Conservation (phyloP, 371 early-diverging fungal genomes). For the Thermomucor indicae-seudaticae region DNA sequence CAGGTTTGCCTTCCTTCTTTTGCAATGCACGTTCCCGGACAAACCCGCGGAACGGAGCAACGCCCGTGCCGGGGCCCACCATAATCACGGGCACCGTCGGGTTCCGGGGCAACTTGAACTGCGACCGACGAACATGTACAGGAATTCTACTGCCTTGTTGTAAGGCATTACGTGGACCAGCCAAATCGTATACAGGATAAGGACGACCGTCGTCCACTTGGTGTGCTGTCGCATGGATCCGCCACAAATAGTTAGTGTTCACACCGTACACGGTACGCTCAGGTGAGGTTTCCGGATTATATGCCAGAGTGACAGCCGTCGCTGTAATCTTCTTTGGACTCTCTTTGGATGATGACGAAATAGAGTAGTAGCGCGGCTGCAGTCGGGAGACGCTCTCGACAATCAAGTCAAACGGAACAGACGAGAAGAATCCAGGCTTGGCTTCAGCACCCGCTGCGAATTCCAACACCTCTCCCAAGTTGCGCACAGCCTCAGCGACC, state of each 20-base stretch:
- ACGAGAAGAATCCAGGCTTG: slow-evolving; percentile 26
- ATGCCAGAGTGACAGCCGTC: slow-evolving; percentile 87
- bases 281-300: slow-evolving; percentile 53
- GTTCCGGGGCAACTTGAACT: slow-evolving; percentile 85
- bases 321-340: slow-evolving; percentile 69
- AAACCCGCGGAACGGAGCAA: slow-evolving; percentile 97
- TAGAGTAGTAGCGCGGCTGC: slow-evolving; percentile 92
- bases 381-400: slow-evolving; percentile 80
- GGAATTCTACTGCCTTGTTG: slow-evolving; percentile 55
- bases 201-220: slow-evolving; percentile 27
- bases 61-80: slow-evolving; percentile 98
- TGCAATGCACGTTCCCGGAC: slow-evolving; percentile 80
- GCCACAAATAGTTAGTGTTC: slow-evolving; percentile 69
- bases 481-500: slow-evolving; percentile 62
- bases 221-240: slow-evolving; percentile 38
- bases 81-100: slow-evolving; percentile 84
- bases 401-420: slow-evolving; percentile 70
- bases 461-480: slow-evolving; percentile 65
- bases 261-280: slow-evolving; percentile 68
- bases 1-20: slow-evolving; percentile 48
- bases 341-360: slow-evolving; percentile 83
- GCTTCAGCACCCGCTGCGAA: slow-evolving; percentile 13
- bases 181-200: slow-evolving; percentile 41
- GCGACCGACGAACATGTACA: slow-evolving; percentile 82
- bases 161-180: slow-evolving; percentile 52